Percentiles rank a stretch among this genome's conserved stretches.
These are phyloP conservation scores for Wickerhamiella lipophila DNA, from an alignment of 805 yeast species.

Conservation along the genomic window DNA sequence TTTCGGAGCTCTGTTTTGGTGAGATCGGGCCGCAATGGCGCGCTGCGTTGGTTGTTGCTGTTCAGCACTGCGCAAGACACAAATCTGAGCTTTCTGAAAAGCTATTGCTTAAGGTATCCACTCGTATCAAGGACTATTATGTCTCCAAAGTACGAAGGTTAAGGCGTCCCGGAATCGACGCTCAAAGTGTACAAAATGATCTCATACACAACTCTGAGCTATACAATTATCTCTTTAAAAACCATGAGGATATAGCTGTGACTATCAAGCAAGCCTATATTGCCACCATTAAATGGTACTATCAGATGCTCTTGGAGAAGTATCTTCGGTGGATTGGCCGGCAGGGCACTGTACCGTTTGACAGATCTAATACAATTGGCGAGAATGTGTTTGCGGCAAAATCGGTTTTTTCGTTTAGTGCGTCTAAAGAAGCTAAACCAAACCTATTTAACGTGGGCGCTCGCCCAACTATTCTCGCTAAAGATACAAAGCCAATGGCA, in stretches of 20 bases:
- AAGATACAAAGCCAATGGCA: constrained; percentile 10
- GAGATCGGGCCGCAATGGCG: constrained; percentile 51
- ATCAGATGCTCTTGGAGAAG: constrained; percentile 53
- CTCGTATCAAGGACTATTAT: constrained; percentile 60
- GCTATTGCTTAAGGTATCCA: constrained; percentile 53
- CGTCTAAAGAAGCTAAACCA: constrained; percentile 1
- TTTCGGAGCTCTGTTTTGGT: constrained; percentile 44
- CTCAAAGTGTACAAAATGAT: constrained; percentile 61
- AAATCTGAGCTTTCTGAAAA: constrained; percentile 31
- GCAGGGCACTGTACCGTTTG: constrained; percentile 15
- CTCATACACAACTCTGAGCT: constrained; percentile 52
- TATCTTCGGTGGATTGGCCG: constrained; percentile 21
- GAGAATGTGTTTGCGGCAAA: not conserved
- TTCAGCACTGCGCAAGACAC: constrained; percentile 14
- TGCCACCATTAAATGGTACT: constrained; percentile 90
- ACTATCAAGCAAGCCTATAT: constrained; percentile 71
- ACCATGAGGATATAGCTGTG: constrained; percentile 49
- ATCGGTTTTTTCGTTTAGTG: constrained; percentile 12
- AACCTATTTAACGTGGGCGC: constrained; percentile 20
- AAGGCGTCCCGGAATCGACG: constrained; percentile 50
- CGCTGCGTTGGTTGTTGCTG: constrained; percentile 23
- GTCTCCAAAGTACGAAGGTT: constrained; percentile 53
- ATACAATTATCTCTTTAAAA: constrained; percentile 41
- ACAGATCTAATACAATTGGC: constrained; percentile 10
- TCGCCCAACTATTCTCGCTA: constrained; percentile 18